Evolutionary conservation across 371 early-diverging fungal genomes (phyloP).

Genomic region (Homolaphlyctis polyrhiza): DNA sequence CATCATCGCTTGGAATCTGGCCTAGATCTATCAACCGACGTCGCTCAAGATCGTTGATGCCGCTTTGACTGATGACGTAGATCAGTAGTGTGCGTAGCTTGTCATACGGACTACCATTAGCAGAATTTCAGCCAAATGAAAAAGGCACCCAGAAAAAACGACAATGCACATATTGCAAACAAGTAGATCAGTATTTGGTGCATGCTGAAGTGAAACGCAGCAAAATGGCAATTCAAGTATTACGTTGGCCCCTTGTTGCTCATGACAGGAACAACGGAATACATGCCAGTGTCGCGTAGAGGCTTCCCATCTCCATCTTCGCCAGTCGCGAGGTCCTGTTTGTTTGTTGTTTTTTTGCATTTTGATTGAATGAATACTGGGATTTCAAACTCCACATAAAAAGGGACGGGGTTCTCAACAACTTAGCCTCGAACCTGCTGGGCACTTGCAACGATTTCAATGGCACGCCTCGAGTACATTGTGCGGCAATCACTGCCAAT

Average conservation of each 20-base stretch:
- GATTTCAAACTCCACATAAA: neutral
- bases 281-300: slow-evolving; percentile 67
- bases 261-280: slow-evolving; percentile 77
- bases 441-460: slow-evolving; percentile 66
- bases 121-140: too few relatives aligned
- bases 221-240: neutral
- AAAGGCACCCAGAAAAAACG: too few relatives aligned
- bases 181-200: too few relatives aligned
- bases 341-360: too few relatives aligned
- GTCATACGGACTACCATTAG: slow-evolving; percentile 43
- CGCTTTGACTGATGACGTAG: slow-evolving; percentile 77
- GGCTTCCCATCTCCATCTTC: slow-evolving; percentile 75
- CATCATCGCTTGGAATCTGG: slow-evolving; percentile 67
- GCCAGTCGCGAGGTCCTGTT: slow-evolving; percentile 83
- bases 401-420: neutral
- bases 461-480: slow-evolving; percentile 64
- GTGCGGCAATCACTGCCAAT: slow-evolving; percentile 86
- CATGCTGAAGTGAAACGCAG: too few relatives aligned
- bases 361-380: too few relatives aligned
- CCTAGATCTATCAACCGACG: slow-evolving; percentile 71
- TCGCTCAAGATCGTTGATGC: slow-evolving; percentile 63
- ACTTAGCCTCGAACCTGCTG: slow-evolving; percentile 67
- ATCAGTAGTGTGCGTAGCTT: slow-evolving; percentile 85
- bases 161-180: too few relatives aligned
- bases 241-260: slow-evolving; percentile 48